Base-by-base conservation (phyloP, 164 flowering plant genomes). In the Berberis thunbergii region DNA sequence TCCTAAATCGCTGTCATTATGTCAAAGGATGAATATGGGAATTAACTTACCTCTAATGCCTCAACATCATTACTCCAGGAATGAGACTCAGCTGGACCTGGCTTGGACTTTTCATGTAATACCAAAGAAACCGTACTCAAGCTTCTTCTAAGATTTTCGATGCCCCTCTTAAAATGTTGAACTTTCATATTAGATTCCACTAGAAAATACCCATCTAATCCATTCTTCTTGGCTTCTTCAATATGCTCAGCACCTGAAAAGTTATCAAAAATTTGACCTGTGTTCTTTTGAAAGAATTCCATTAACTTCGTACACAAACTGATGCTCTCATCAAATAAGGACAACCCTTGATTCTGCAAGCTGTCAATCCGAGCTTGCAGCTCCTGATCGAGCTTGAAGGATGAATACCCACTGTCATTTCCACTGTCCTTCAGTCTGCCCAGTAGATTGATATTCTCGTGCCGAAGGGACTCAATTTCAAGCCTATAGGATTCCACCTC, bases 141-240 rank as follows among this genome's bases (percentile, higher is more conserved):
- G 74, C 89, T 86, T 71, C 78, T 82, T 46, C 63, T 73, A 45
- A 95, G 56, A 69, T 71, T 88, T 65, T 89, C 92, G 62, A 72
- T 69, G 60, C 84, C 88, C 64, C 86, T 79, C 73, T 73, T 88
- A n/a, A 83, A 71, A 52, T 89, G 88, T 65, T 88, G 92, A 41
- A 91, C 66, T 82, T 88, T 89, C 79, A 83, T 76, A 54, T 86
- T 89, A 69, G 73, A 81, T 73, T 91, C 99, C 52, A 95, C 63
- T 26, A 89, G 7, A 60, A 80, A 84, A 62, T 86, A 86, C 12
- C 80, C 80, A 76, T 79, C 85, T 57, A 86, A 66, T 52, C 81
- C 78, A 62, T 67, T 64, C 59, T 50, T 69, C 5, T 54, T 66
- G 45, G 65, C 54, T 58, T 76, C 82, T 11, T 53, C 54, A 40